Percentiles rank a stretch among this genome's conserved stretches.
Conservation (phyloP, 495 filamentous ascomycete genomes). For the Extremus antarcticus region DNA sequence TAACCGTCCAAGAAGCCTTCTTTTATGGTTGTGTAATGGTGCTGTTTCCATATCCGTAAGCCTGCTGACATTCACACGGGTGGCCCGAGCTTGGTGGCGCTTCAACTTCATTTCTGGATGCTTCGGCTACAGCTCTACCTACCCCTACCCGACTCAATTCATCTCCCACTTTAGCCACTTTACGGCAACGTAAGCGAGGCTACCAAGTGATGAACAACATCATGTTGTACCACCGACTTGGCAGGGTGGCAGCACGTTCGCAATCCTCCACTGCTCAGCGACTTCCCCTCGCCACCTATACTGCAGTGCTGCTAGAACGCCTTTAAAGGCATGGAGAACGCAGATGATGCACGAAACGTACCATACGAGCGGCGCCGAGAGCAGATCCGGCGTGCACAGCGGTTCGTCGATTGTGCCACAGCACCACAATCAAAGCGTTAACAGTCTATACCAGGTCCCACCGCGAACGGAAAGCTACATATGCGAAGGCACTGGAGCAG, state of each 20-base stretch:
- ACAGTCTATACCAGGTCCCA: not conserved
- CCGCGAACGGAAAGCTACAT: not conserved
- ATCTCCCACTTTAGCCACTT: not conserved
- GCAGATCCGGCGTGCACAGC: not conserved
- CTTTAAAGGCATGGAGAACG: not conserved
- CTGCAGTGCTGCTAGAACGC: not conserved
- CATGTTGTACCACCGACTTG: not conserved
- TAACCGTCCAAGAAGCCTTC: no score
- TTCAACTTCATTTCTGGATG: no score
- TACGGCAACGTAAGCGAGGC: not conserved
- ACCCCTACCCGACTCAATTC: not conserved
- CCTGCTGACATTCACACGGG: no score
- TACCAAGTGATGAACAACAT: not conserved
- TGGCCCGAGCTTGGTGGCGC: no score
- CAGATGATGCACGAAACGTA: not conserved
- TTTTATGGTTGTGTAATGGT: no score
- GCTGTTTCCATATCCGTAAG: no score
- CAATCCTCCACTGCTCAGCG: not conserved
- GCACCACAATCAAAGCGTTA: not conserved
- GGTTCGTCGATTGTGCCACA: not conserved
- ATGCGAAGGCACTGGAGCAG: not conserved
- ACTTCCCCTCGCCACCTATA: no score
- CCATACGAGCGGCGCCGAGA: not conserved
- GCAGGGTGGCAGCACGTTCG: not conserved
- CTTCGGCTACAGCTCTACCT: not conserved